These are phyloP conservation scores for Aspergillus caelatus DNA, from an alignment of 2,329 filamentous ascomycete genomes.

Conservation along the genomic window DNA sequence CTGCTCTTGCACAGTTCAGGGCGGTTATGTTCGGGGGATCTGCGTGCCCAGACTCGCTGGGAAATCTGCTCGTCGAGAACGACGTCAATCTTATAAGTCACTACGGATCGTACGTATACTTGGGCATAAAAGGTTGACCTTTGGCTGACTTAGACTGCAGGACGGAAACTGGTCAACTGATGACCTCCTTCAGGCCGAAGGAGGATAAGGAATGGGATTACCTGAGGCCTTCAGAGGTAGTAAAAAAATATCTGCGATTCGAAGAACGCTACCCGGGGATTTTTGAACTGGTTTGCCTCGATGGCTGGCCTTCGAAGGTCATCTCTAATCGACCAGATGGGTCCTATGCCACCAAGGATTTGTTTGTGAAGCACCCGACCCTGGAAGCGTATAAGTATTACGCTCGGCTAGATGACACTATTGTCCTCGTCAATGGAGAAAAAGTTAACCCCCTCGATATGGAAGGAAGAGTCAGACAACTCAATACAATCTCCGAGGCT, in stretches of 20 bases:
- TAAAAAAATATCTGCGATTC: constrained; percentile 47
- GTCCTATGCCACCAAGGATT: constrained; percentile 54
- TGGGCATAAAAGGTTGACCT: not conserved
- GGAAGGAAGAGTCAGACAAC: constrained; percentile 59
- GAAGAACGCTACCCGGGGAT: constrained; percentile 40
- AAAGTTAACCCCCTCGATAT: constrained; percentile 53
- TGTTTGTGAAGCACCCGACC: constrained; percentile 51
- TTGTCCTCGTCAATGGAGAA: constrained; percentile 54
- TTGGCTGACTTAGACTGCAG: constrained; percentile 29
- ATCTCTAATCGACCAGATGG: constrained; percentile 51
- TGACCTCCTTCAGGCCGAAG: constrained; percentile 59
- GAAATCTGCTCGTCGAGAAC: constrained; percentile 54
- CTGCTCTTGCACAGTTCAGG: constrained; percentile 50
- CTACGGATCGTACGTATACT: constrained; percentile 56
- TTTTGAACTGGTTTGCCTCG: constrained; percentile 39
- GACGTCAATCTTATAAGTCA: constrained; percentile 60
- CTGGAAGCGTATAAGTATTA: constrained; percentile 53
- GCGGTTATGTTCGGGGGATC: constrained; percentile 62
- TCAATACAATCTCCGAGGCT: constrained; percentile 57
- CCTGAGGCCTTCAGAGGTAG: constrained; percentile 47
- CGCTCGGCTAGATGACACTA: constrained; percentile 50
- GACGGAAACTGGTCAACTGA: constrained; percentile 64
- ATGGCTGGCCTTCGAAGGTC: constrained; percentile 44
- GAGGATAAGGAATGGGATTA: constrained; percentile 65
- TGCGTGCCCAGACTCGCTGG: constrained; percentile 62